Conservation (phyloP, 768 basidiomycete genomes). For the Stropharia rugosoannulata region DNA sequence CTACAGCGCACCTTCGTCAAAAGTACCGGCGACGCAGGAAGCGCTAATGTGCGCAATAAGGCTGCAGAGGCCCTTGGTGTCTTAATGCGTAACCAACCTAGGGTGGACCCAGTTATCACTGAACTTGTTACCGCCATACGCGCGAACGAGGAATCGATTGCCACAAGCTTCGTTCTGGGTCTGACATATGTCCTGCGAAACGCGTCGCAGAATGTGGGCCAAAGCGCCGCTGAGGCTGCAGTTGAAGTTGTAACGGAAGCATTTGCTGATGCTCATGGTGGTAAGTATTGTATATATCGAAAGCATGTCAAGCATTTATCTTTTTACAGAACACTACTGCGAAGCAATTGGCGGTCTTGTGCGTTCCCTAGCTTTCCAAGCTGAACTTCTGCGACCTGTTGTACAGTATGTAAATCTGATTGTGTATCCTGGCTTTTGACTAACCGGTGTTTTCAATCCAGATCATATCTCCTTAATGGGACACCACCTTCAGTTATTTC, state of each 20-base stretch:
- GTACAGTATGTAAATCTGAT: slow-evolving; percentile 52
- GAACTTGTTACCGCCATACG: slow-evolving; percentile 71
- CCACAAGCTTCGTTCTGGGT: slow-evolving; percentile 73
- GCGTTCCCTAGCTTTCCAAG: slow-evolving; percentile 57
- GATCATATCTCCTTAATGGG: slow-evolving; percentile 62
- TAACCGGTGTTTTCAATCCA: slow-evolving; percentile 24
- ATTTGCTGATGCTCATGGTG: slow-evolving; percentile 71
- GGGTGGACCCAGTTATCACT: slow-evolving; percentile 92
- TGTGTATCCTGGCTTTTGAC: not conserved
- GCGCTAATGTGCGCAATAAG: slow-evolving; percentile 73
- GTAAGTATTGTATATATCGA: slow-evolving; percentile 31
- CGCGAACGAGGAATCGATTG: slow-evolving; percentile 65
- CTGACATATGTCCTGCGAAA: slow-evolving; percentile 72
- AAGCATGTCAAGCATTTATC: slow-evolving; percentile 1
- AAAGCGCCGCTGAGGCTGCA: slow-evolving; percentile 69
- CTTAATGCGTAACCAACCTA: slow-evolving; percentile 86
- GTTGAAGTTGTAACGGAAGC: slow-evolving; percentile 77
- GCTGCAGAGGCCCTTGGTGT: slow-evolving; percentile 86
- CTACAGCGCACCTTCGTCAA: slow-evolving; percentile 96
- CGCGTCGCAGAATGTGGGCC: slow-evolving; percentile 74
- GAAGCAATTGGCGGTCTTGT: slow-evolving; percentile 66
- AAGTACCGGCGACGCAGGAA: slow-evolving; percentile 78
- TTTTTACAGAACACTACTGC: slow-evolving; percentile 60
- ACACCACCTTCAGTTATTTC: slow-evolving; percentile 66
- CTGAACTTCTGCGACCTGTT: slow-evolving; percentile 63